A percentile compares a stretch with the other conserved stretches of the same genome.
These are phyloP conservation scores for Parastagonospora avenae DNA, from an alignment of 2,329 filamentous ascomycete genomes.

Conservation along the genomic window DNA sequence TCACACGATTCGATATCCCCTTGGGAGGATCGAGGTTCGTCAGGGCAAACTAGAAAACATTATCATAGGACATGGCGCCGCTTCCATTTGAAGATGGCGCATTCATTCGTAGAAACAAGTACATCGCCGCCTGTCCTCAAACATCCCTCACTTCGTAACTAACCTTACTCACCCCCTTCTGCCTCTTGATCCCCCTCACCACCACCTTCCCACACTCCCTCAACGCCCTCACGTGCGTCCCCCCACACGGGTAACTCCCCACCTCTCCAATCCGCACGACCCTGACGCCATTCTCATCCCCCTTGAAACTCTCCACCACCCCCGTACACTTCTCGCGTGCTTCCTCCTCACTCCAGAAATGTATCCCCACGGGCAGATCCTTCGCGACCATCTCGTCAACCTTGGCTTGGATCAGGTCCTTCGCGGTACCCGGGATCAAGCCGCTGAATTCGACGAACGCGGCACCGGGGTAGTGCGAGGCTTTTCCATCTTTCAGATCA, in stretches of 20 bases:
- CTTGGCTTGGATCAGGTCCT: slow-evolving; percentile 61
- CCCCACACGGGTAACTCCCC: slow-evolving; percentile 75
- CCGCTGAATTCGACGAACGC: slow-evolving; percentile 71
- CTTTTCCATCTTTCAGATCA: slow-evolving; percentile 70
- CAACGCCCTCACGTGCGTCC: slow-evolving; percentile 71
- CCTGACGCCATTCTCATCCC: slow-evolving; percentile 51
- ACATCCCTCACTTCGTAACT: slow-evolving; percentile 47
- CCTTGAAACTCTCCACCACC: slow-evolving; percentile 49
- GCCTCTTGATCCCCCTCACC: slow-evolving; percentile 70
- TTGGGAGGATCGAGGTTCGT: no score
- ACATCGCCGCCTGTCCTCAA: slow-evolving; percentile 1
- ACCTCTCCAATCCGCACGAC: slow-evolving; percentile 72
- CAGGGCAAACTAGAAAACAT: no score
- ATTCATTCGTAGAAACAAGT: background rate
- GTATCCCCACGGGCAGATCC: slow-evolving; percentile 53
- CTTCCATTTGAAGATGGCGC: no score
- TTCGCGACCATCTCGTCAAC: slow-evolving; percentile 63
- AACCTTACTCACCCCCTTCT: slow-evolving; percentile 67
- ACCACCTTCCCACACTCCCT: slow-evolving; percentile 63
- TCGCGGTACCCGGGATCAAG: slow-evolving; percentile 62
- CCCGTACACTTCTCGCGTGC: slow-evolving; percentile 51
- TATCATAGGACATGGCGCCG: no score
- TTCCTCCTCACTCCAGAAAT: slow-evolving; percentile 71
- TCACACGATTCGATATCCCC: no score
- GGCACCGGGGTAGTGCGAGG: slow-evolving; percentile 71